Percentiles rank a stretch among this genome's conserved stretches.
Evolutionary conservation across 2,329 filamentous ascomycete genomes (phyloP).

Genomic region (Hymenoscyphus infarciens): DNA sequence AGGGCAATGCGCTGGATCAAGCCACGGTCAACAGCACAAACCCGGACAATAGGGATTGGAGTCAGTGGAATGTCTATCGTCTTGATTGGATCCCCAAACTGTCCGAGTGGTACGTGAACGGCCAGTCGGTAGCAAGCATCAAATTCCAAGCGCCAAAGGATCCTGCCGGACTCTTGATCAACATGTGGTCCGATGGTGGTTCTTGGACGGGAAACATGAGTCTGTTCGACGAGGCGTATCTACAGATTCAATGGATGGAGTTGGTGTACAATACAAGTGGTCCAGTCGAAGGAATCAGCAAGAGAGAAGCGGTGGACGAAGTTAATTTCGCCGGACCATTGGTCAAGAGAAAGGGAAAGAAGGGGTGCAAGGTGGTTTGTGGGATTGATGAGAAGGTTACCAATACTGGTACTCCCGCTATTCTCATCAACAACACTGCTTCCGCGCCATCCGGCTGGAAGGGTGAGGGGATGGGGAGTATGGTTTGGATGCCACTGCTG

Average conservation of each 20-base stretch:
- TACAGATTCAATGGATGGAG: constrained; percentile 36
- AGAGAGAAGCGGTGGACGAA: constrained; percentile 17
- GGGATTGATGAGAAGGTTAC: constrained; percentile 29
- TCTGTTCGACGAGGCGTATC: constrained; percentile 26
- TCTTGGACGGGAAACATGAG: constrained; percentile 34
- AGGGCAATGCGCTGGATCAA: constrained; percentile 21
- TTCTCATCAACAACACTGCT: constrained; percentile 28
- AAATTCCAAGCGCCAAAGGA: constrained; percentile 28
- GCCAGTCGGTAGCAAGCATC: constrained; percentile 27
- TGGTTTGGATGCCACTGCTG: constrained; percentile 23
- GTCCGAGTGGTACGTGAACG: constrained; percentile 34
- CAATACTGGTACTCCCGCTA: constrained; percentile 26
- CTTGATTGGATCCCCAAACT: constrained; percentile 33
- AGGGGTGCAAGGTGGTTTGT: constrained; percentile 31
- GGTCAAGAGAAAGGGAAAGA: constrained; percentile 24
- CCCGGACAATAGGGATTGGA: constrained; percentile 26
- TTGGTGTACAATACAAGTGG: constrained; percentile 32
- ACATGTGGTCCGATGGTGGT: constrained; percentile 36
- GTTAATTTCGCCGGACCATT: constrained; percentile 14
- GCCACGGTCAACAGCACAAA: constrained; percentile 28
- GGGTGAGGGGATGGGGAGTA: constrained; percentile 16
- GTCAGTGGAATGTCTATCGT: constrained; percentile 32
- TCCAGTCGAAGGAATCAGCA: constrained; percentile 15
- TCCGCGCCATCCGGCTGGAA: constrained; percentile 11
- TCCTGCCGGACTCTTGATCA: constrained; percentile 29